phyloP scores from a whole-genome alignment of 176 grass and related monocot species.

The Ampelocalamus luodianensis region DNA sequence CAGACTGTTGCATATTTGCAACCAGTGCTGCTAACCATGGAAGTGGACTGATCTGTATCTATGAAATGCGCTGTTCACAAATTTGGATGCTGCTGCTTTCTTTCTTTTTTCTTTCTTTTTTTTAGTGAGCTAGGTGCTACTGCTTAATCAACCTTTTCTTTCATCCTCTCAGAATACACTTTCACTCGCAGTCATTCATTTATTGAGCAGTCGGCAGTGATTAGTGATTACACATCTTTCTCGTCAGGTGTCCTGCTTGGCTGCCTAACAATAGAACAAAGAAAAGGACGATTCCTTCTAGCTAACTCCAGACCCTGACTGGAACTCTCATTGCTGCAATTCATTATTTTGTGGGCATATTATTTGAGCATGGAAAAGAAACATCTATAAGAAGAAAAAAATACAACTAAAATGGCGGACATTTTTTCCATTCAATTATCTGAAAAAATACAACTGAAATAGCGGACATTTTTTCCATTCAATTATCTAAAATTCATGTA shows the following conservation, averaged over 20 bases:
- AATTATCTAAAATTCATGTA: conserved; percentile 5
- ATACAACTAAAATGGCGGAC: not conserved
- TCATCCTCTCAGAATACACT: not conserved
- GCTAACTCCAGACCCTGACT: not conserved
- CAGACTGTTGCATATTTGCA: not conserved
- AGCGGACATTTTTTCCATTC: not conserved
- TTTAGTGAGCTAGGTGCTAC: not conserved
- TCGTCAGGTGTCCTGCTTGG: not conserved
- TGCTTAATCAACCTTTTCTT: not conserved
- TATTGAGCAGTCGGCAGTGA: not conserved
- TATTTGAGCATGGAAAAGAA: not conserved
- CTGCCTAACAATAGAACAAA: not conserved
- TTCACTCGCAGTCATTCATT: not conserved
- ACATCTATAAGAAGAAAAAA: not conserved
- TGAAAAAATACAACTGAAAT: not conserved
- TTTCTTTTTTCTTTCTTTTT: not conserved
- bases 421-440: conserved; percentile 2
- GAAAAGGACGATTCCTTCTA: not conserved
- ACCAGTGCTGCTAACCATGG: not conserved
- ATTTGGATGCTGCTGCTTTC: not conserved
- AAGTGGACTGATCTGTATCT: not conserved
- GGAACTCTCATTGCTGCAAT: not conserved
- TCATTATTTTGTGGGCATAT: not conserved
- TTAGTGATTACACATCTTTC: not conserved
- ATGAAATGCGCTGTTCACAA: not conserved